Evolutionary conservation across 768 basidiomycete genomes (phyloP).

Genomic region (Austroboletus eburneus): DNA sequence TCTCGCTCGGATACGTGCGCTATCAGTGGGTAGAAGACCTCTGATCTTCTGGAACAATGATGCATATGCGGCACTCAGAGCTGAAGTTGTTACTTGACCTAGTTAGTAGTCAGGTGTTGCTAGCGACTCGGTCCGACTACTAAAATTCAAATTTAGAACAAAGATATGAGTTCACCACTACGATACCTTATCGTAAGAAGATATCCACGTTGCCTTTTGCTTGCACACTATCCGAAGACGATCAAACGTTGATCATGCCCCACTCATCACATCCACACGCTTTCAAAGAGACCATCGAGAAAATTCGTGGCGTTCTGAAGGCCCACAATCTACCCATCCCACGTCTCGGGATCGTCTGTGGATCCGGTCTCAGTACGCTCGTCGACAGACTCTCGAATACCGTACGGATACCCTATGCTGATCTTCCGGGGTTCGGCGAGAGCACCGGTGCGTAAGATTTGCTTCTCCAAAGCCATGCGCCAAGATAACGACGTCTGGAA

Average conservation of each 20-base stretch:
- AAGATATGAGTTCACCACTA: no score
- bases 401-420: constrained; percentile 59
- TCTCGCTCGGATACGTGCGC: no score
- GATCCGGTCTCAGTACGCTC: constrained; percentile 78
- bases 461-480: neutral
- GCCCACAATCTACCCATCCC: constrained; percentile 45
- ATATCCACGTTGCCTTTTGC: no score
- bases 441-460: constrained; percentile 58
- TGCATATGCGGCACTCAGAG: no score
- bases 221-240: no score
- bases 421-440: constrained; percentile 67
- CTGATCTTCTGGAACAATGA: no score
- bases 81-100: no score
- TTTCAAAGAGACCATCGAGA: constrained; percentile 27
- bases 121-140: no score
- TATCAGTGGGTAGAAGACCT: no score
- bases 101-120: no score
- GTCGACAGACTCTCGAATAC: constrained; percentile 55
- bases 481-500: neutral
- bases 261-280: constrained; percentile 14
- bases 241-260: constrained; percentile 7
- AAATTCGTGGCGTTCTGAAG: constrained; percentile 24
- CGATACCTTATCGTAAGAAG: no score
- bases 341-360: constrained; percentile 79
- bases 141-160: no score